Percentiles rank a stretch among this genome's conserved stretches.
phyloP scores from a whole-genome alignment of 306 rosid species.

The Abrus precatorius region DNA sequence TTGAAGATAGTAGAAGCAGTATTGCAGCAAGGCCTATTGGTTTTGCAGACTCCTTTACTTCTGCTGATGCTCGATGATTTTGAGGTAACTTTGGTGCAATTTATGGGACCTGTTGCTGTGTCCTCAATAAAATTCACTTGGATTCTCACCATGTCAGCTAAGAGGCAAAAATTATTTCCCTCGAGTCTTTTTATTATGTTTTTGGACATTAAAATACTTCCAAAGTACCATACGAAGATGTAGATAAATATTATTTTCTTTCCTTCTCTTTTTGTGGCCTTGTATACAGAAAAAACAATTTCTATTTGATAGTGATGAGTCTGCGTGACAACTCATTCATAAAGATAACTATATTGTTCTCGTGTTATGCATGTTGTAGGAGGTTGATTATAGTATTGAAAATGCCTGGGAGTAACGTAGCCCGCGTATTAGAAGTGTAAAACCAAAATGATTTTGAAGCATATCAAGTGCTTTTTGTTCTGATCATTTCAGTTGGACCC shows the following conservation, averaged over 20 bases:
- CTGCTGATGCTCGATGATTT: slow-evolving; percentile 70
- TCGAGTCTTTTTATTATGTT: slow-evolving; percentile 27
- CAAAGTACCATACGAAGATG: slow-evolving; percentile 32
- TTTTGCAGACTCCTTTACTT: slow-evolving; percentile 79
- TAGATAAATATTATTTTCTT: slow-evolving; percentile 33
- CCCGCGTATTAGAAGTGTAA: too few species aligned
- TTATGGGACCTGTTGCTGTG: slow-evolving; percentile 16
- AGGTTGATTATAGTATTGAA: slow-evolving; percentile 12
- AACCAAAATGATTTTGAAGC: not conserved
- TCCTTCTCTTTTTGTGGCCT: slow-evolving; percentile 11
- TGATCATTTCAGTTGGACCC: too few species aligned
- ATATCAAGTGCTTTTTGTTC: not conserved
- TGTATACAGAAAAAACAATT: slow-evolving; percentile 18
- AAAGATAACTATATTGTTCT: not conserved
- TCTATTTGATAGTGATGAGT: slow-evolving; percentile 1
- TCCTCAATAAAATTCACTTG: slow-evolving; percentile 23
- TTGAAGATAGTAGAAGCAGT: slow-evolving; percentile 71
- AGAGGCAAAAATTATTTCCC: slow-evolving; percentile 4
- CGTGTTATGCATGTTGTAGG: not conserved
- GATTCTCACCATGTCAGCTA: slow-evolving; percentile 16
- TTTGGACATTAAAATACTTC: slow-evolving; percentile 38
- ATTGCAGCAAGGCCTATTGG: slow-evolving; percentile 75
- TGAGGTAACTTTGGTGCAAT: slow-evolving; percentile 15
- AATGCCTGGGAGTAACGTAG: not conserved
- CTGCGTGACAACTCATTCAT: slow-evolving; percentile 2